phyloP scores from a whole-genome alignment of 2,329 filamentous ascomycete genomes.

The Ceratocystis ficicola region DNA sequence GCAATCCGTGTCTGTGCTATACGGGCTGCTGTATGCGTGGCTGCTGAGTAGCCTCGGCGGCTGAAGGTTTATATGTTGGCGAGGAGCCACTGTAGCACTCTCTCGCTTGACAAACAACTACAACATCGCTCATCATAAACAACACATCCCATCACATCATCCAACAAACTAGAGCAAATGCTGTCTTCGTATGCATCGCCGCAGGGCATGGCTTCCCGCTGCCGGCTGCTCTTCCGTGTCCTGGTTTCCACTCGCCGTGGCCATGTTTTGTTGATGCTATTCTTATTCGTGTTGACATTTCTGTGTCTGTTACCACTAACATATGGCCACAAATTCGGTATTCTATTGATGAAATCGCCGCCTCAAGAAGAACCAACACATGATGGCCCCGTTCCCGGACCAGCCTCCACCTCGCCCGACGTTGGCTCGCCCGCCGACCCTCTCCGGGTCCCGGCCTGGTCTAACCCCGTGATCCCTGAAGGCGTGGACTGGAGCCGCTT shows the following conservation, averaged over 20 bases:
- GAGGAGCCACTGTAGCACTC: too few species aligned
- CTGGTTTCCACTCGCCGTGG: background rate
- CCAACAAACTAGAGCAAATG: background rate
- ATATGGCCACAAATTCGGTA: background rate
- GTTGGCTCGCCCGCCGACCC: background rate
- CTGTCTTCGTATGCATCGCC: background rate
- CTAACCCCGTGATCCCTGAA: slow-evolving; percentile 9
- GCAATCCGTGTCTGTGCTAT: too few species aligned
- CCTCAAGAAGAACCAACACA: background rate
- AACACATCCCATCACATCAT: background rate
- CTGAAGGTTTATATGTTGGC: too few species aligned
- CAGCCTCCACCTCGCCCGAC: background rate
- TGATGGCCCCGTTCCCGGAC: background rate
- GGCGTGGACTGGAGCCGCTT: slow-evolving; percentile 34
- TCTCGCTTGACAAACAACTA: too few species aligned
- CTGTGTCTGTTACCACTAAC: background rate
- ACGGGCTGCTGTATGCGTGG: too few species aligned
- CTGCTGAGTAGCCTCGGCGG: too few species aligned
- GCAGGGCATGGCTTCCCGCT: background rate
- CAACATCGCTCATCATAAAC: background rate
- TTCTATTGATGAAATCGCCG: background rate
- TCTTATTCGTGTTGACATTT: background rate
- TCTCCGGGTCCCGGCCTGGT: background rate
- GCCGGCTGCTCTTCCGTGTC: background rate
- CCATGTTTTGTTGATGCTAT: background rate